Conservation (phyloP, 2,329 filamentous ascomycete genomes). For the Westerdykella aurantiaca region DNA sequence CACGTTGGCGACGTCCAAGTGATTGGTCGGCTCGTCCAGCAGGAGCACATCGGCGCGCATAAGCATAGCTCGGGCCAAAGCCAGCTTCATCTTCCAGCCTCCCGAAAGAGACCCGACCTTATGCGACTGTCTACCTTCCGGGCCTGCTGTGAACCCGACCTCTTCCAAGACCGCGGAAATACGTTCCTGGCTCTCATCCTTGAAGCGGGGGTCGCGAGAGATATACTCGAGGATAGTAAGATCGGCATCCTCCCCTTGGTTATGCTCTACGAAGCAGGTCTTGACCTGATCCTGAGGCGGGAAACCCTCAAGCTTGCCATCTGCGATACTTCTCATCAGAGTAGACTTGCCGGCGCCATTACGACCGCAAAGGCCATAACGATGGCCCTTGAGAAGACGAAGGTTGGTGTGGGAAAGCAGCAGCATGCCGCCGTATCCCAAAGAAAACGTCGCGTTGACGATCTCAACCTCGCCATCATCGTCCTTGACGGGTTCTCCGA, state of each 20-base stretch:
- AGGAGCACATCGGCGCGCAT: constrained; percentile 94
- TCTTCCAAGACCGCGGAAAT: constrained; percentile 80
- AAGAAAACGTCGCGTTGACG: constrained; percentile 94
- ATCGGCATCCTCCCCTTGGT: constrained; percentile 95
- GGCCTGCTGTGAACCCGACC: constrained; percentile 88
- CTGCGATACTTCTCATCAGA: constrained; percentile 92
- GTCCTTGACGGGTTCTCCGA: constrained; percentile 75
- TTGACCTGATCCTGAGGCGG: constrained; percentile 85
- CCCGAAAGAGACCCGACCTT: constrained; percentile 92
- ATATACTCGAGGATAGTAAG: constrained; percentile 94
- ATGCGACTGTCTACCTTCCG: constrained; percentile 80
- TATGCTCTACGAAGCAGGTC: constrained; percentile 98
- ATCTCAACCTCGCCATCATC: constrained; percentile 93
- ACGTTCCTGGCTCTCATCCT: constrained; percentile 68
- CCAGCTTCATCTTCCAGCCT: constrained; percentile 99
- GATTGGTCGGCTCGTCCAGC: constrained; percentile 97
- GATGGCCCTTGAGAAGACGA: constrained; percentile 88
- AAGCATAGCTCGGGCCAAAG: constrained; percentile 91
- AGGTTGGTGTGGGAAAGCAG: constrained; percentile 94
- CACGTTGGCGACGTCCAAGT: constrained; percentile 93
- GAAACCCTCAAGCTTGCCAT: constrained; percentile 95
- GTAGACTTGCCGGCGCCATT: constrained; percentile 99
- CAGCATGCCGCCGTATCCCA: constrained; percentile 97
- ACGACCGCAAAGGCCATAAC: constrained; percentile 92
- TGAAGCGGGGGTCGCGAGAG: constrained; percentile 79